phyloP scores from a whole-genome alignment of 2,329 filamentous ascomycete species.

The Ophiostoma populinum region DNA sequence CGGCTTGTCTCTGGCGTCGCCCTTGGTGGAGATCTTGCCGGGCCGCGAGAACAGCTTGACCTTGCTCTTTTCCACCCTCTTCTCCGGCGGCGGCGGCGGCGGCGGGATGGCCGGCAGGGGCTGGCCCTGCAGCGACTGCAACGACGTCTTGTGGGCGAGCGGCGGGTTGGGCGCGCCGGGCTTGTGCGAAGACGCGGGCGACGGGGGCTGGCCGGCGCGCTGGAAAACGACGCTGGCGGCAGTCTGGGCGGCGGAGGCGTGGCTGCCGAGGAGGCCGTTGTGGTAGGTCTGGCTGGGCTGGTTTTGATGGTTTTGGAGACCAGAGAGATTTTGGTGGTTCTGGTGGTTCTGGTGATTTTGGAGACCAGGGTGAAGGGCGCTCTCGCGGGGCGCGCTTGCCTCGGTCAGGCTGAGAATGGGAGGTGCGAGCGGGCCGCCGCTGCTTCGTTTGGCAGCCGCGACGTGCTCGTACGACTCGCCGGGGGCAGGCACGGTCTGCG shows the following conservation, averaged over 20 bases:
- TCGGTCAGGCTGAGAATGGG: constrained; percentile 48
- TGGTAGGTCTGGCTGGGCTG: constrained; percentile 28
- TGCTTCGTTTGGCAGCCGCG: constrained; percentile 21
- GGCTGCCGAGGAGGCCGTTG: constrained; percentile 42
- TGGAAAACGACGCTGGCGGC: constrained; percentile 61
- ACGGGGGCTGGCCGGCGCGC: constrained; percentile 36
- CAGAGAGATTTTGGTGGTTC: background rate
- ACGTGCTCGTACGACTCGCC: constrained; percentile 24
- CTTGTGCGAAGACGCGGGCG: too few species aligned
- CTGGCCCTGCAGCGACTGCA: constrained; percentile 9
- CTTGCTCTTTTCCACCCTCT: constrained; percentile 56
- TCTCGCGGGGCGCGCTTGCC: constrained; percentile 43
- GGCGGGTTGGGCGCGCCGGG: constrained; percentile 17
- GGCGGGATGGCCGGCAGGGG: constrained; percentile 18
- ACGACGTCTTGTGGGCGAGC: constrained; percentile 9
- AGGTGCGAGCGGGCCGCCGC: constrained; percentile 37
- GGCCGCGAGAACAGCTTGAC: constrained; percentile 69
- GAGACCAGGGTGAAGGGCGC: constrained; percentile 26
- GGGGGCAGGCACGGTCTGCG: constrained; percentile 51
- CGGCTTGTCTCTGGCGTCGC: constrained; percentile 47
- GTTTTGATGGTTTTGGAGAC: background rate
- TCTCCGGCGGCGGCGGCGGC: constrained; percentile 30
- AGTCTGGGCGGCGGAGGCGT: constrained; percentile 48
- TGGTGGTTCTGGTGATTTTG: too few species aligned
- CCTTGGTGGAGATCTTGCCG: constrained; percentile 56